Conservation (phyloP, 768 basidiomycete genomes). For the Rhodosporidiobolus sp. region DNA sequence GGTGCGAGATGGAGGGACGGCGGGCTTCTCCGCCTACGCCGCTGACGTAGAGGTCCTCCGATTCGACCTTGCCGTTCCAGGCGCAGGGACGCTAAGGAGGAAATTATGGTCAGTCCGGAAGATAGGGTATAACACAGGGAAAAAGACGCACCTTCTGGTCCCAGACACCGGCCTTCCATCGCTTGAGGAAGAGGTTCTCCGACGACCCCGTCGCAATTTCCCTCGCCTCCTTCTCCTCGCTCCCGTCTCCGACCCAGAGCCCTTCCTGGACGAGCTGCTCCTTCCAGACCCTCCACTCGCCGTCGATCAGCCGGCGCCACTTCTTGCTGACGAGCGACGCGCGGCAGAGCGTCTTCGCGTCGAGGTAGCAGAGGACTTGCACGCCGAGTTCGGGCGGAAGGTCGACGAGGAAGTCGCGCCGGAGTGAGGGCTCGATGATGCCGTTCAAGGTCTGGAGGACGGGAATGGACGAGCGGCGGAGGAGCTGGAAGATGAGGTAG, state of each 20-base stretch:
- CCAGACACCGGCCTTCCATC: constrained; percentile 43
- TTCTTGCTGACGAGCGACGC: constrained; percentile 76
- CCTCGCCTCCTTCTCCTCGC: constrained; percentile 73
- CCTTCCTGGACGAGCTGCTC: constrained; percentile 76
- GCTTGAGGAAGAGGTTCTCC: constrained; percentile 39
- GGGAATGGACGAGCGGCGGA: constrained; percentile 85
- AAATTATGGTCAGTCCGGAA: neutral
- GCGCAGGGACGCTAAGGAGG: neutral
- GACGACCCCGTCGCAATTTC: constrained; percentile 53
- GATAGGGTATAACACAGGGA: neutral
- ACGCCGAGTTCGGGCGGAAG: constrained; percentile 90
- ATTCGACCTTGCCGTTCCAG: constrained; percentile 53
- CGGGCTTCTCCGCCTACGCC: constrained; percentile 43
- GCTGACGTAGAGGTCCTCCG: constrained; percentile 48
- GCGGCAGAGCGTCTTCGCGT: constrained; percentile 74
- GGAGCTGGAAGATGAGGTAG: constrained; percentile 84
- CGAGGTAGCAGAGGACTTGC: constrained; percentile 78
- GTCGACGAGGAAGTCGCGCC: constrained; percentile 88
- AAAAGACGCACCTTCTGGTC: constrained; percentile 24
- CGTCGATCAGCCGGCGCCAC: constrained; percentile 90
- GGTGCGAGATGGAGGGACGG: constrained; percentile 27
- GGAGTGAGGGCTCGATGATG: constrained; percentile 82
- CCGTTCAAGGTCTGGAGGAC: constrained; percentile 85
- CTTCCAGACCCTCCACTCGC: constrained; percentile 83
- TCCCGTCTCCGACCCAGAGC: constrained; percentile 84